A percentile compares a stretch with the other conserved stretches of the same genome.
These are phyloP conservation scores for Amaranthus hypochondriacus DNA, from an alignment of 148 eudicot species.

Conservation along the genomic window DNA sequence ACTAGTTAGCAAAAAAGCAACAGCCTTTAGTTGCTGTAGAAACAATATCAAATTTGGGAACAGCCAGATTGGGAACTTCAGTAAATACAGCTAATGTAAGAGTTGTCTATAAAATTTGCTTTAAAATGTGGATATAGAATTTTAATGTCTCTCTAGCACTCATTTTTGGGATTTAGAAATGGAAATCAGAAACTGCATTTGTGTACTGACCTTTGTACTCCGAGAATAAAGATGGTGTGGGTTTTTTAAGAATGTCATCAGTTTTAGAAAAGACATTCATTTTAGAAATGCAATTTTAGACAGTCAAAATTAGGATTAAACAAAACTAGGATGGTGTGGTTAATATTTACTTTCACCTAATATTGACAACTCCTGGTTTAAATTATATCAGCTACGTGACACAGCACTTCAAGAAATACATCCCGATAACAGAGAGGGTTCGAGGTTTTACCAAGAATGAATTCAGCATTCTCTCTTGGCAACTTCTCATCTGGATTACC, in stretches of 20 bases:
- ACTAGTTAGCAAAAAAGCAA: background rate
- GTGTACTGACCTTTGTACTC: background rate
- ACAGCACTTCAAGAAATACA: background rate
- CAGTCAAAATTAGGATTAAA: too few species aligned
- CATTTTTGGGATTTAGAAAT: background rate
- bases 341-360: too few species aligned
- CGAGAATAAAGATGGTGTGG: background rate
- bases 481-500: conserved; percentile 56
- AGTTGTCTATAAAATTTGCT: background rate
- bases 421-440: background rate
- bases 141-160: background rate
- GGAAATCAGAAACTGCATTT: background rate
- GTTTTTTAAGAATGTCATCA: background rate
- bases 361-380: too few species aligned
- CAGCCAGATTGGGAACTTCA: background rate
- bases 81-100: background rate
- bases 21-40: too few species aligned
- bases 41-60: background rate
- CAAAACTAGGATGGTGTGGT: too few species aligned
- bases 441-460: conserved; percentile 53
- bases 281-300: background rate
- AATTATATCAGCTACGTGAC: too few species aligned
- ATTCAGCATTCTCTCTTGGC: conserved; percentile 44
- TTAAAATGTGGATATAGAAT: background rate
- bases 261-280: background rate